These are phyloP conservation scores for Gentiana dahurica DNA, from an alignment of 257 asterid genomes.

Conservation along the genomic window DNA sequence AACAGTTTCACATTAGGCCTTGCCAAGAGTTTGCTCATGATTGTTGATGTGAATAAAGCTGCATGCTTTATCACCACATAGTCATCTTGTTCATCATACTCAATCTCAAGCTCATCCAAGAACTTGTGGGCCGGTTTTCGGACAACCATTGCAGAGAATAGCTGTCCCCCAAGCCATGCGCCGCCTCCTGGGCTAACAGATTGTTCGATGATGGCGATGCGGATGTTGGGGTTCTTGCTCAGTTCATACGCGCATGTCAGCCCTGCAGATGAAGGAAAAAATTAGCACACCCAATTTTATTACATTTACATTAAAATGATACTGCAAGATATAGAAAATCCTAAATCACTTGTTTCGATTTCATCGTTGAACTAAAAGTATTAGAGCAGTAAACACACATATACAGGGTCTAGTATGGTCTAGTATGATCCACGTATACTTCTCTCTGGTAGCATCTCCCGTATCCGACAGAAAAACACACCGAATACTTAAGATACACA, in stretches of 20 bases:
- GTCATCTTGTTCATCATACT: slow-evolving; percentile 73
- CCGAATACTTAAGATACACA: too few relatives aligned
- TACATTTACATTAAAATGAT: too few relatives aligned
- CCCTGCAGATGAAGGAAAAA: slow-evolving; percentile 37
- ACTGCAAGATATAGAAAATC: too few relatives aligned
- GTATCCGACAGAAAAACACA: too few relatives aligned
- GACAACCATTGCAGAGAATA: slow-evolving; percentile 92
- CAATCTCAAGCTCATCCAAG: slow-evolving; percentile 68
- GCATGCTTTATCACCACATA: slow-evolving; percentile 90
- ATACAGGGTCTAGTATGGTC: too few relatives aligned
- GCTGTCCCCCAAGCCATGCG: slow-evolving; percentile 95
- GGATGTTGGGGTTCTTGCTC: slow-evolving; percentile 51
- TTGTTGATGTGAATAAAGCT: slow-evolving; percentile 82
- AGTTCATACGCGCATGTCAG: slow-evolving; percentile 86
- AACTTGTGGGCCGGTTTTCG: slow-evolving; percentile 77
- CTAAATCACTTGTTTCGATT: too few relatives aligned
- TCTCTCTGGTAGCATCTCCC: too few relatives aligned
- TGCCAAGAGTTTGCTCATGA: slow-evolving; percentile 85
- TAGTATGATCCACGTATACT: too few relatives aligned
- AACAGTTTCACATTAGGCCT: slow-evolving; percentile 80
- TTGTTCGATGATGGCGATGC: slow-evolving; percentile 67
- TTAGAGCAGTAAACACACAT: too few relatives aligned
- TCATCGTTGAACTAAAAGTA: too few relatives aligned
- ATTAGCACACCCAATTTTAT: too few relatives aligned
- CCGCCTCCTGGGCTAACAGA: slow-evolving; percentile 95